Base-by-base conservation (phyloP, 805 yeast species). In the Candida krabiensis region DNA sequence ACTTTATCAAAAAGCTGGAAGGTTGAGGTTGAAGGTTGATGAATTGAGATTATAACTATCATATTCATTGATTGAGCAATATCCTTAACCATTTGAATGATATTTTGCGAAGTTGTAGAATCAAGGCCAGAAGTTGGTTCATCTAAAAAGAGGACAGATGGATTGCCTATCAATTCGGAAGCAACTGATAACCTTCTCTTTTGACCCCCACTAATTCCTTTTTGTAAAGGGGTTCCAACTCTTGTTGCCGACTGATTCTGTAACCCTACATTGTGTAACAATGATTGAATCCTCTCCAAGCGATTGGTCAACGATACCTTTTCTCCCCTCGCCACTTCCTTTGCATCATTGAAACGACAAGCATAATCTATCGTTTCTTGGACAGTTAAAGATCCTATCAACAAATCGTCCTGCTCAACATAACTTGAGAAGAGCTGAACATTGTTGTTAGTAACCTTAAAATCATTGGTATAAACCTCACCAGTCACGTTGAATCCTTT, bases 101-200 rank as follows among this genome's bases (percentile, higher is more conserved):
- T 21, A 21, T 21, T 21, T 8, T 21, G 24, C 7, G 24, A 21
- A 11, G 24, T 11, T 21, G 24, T 8, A 21, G 24, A 21, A 58
- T 86, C 95, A 22, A 86, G 63, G 0, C 95, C 95, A 0, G 95
- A 86, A 1, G 95, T 86, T 5, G 95, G 95, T 51, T 86, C 95
- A 57, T 86, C 96, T 26, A 86, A 60, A 51, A 86, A 86, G 41
- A 87, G 60, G 2, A 86, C 64, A 0, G 88, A 77, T 0, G 95
- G 95, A 44, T 79, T 82, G 5, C 83, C 74, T 34, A 86, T 66
- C 52, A 86, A 64, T 55, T 86, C 95, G n/a, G 86, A 74, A 0
- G 88, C 95, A 27, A 87, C 72, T 28, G 89, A 80, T 5, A 84
- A 70, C 41, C 95, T 61, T 50, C 95, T 61, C 52, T 79, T 82